These are phyloP conservation scores for Fusarium pilosicola DNA, from an alignment of 2,329 filamentous ascomycete genomes.

Conservation along the genomic window DNA sequence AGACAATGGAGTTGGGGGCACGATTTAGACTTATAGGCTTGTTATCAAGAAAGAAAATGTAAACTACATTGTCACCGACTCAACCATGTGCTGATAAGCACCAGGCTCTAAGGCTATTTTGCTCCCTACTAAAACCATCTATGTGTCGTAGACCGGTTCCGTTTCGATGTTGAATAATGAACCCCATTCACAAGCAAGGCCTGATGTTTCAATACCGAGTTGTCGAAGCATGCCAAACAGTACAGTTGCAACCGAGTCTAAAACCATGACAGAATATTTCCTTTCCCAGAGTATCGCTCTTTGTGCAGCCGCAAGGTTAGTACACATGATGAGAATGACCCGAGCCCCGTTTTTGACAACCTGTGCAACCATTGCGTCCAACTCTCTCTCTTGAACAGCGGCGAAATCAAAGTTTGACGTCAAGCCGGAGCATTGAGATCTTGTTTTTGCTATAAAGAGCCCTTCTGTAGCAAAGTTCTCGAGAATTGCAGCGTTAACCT, in stretches of 20 bases:
- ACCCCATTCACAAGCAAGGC: neutral
- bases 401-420: neutral
- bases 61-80: neutral
- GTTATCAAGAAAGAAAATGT: too few species aligned
- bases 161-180: neutral
- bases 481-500: neutral
- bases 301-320: neutral
- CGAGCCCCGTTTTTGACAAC: neutral
- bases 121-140: neutral
- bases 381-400: neutral
- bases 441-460: neutral
- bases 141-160: neutral
- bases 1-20: neutral
- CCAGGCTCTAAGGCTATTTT: neutral
- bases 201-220: neutral
- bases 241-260: neutral
- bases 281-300: neutral
- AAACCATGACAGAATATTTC: neutral
- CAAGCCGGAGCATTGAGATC: neutral
- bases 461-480: neutral
- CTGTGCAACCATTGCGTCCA: neutral
- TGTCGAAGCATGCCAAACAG: neutral
- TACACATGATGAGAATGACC: neutral
- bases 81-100: fast-evolving
- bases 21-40: too few species aligned